A percentile compares a stretch with the other conserved stretches of the same genome.
These are phyloP conservation scores for Ophiostoma australiae DNA, from an alignment of 2,329 filamentous ascomycete genomes.

Conservation along the genomic window DNA sequence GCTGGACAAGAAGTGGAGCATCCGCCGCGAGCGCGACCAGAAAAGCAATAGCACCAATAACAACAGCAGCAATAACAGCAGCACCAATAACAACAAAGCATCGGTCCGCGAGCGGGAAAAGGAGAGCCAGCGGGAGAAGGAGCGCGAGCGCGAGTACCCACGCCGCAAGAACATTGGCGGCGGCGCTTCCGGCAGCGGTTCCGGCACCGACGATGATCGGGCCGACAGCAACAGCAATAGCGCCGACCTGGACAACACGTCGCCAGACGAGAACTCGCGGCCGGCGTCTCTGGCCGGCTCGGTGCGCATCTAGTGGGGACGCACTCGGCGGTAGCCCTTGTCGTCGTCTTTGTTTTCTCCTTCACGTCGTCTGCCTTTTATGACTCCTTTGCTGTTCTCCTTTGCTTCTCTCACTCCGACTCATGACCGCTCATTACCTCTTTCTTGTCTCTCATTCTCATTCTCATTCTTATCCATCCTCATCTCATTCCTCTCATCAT, in stretches of 20 bases:
- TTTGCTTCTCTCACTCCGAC: background rate
- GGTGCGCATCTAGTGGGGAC: slow-evolving; percentile 18
- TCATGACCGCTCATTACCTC: background rate
- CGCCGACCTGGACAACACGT: slow-evolving; percentile 25
- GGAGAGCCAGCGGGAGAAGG: slow-evolving; percentile 13
- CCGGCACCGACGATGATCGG: slow-evolving; percentile 13
- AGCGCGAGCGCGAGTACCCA: slow-evolving; percentile 10
- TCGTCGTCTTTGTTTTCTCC: background rate
- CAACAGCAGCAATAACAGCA: background rate
- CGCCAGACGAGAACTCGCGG: slow-evolving; percentile 24
- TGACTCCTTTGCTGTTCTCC: background rate
- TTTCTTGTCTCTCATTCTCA: background rate
- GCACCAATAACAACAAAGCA: background rate
- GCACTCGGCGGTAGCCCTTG: background rate
- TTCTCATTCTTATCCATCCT: background rate
- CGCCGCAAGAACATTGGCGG: slow-evolving; percentile 11
- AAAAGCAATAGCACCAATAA: background rate
- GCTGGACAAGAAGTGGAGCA: slow-evolving; percentile 64
- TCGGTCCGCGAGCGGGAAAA: background rate
- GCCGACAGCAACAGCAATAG: slow-evolving; percentile 14
- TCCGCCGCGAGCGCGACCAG: slow-evolving; percentile 30
- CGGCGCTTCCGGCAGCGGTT: slow-evolving; percentile 15
- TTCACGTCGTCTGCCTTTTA: background rate
- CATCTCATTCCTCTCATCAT: background rate
- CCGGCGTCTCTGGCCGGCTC: slow-evolving; percentile 19